Conservation (phyloP, 1,284 basidiomycete genomes). For the Apiotrichum montevideense region DNA sequence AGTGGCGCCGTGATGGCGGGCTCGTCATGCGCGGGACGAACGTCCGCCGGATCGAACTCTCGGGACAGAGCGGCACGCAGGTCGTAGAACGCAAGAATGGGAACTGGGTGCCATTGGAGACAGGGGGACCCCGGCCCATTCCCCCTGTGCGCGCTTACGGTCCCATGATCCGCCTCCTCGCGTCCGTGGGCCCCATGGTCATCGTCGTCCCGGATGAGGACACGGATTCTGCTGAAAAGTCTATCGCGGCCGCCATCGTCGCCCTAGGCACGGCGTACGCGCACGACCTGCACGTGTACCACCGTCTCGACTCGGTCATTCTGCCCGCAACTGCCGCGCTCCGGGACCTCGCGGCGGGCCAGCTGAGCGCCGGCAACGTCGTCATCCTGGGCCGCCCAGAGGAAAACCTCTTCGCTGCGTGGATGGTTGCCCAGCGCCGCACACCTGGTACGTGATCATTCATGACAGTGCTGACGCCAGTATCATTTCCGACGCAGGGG, state of each 20-base stretch:
- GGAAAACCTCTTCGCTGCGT: slow-evolving; percentile 32
- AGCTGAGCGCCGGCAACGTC: slow-evolving; percentile 50
- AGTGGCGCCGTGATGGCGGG: slow-evolving; percentile 18
- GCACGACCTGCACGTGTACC: slow-evolving; percentile 62
- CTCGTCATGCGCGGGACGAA: slow-evolving; percentile 32
- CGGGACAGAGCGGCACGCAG: background rate
- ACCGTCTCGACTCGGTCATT: slow-evolving; percentile 62
- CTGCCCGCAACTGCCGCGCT: slow-evolving; percentile 51
- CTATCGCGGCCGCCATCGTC: slow-evolving; percentile 49
- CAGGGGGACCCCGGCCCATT: background rate
- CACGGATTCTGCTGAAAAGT: slow-evolving; percentile 43
- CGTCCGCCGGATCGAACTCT: slow-evolving; percentile 27
- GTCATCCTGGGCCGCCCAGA: slow-evolving; percentile 48
- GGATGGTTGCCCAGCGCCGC: slow-evolving; percentile 24
- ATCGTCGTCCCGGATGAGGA: slow-evolving; percentile 51
- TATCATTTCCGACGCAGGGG: slow-evolving; percentile 11
- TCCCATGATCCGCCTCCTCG: slow-evolving; percentile 60
- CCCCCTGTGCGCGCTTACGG: slow-evolving; percentile 49
- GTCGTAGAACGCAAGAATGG: background rate
- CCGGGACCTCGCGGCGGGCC: slow-evolving; percentile 15
- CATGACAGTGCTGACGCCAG: too few species aligned
- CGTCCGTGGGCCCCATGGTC: slow-evolving; percentile 52
- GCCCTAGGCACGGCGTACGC: slow-evolving; percentile 51
- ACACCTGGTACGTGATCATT: slow-evolving; percentile 26
- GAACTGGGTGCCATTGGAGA: background rate